Conservation (phyloP, 2,329 filamentous ascomycete genomes). For the Trichoderma atroviride region DNA sequence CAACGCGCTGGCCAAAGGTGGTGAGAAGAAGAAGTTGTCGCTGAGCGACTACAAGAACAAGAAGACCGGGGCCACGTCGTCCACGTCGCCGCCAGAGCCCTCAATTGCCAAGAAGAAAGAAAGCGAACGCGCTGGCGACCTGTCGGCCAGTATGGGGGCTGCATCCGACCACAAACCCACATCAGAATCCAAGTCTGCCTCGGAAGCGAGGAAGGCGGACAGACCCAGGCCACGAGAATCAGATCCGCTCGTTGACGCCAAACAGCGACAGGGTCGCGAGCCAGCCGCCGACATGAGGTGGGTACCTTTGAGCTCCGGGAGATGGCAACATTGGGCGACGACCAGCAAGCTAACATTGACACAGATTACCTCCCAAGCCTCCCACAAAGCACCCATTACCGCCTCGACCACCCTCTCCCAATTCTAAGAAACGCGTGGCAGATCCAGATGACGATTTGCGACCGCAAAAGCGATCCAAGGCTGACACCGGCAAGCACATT, state of each 20-base stretch:
- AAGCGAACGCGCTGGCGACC: conserved; percentile 36
- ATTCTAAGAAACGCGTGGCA: conserved; percentile 51
- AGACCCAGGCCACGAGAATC: conserved; percentile 32
- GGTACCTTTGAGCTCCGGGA: conserved; percentile 6
- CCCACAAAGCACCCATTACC: conserved; percentile 39
- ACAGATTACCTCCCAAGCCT: conserved; percentile 44
- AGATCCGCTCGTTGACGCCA: conserved; percentile 35
- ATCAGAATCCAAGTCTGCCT: conserved; percentile 32
- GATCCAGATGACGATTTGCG: conserved; percentile 50
- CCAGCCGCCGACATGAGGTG: conserved; percentile 39
- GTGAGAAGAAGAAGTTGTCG: conserved; percentile 59
- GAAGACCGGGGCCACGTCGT: conserved; percentile 44
- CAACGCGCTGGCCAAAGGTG: conserved; percentile 45
- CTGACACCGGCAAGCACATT: conserved; percentile 41
- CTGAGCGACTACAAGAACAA: conserved; percentile 63
- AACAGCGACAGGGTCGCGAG: conserved; percentile 38
- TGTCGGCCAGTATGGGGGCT: conserved; percentile 25
- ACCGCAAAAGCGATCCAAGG: conserved; percentile 50
- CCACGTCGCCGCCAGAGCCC: conserved; percentile 44
- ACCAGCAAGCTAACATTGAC: background rate
- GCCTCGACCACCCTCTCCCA: conserved; percentile 46
- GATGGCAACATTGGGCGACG: background rate
- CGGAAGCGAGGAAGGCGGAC: conserved; percentile 33
- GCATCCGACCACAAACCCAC: conserved; percentile 26
- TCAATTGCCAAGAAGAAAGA: conserved; percentile 40